Base-by-base conservation (phyloP, 768 basidiomycete genomes). In the Suillus americanus region DNA sequence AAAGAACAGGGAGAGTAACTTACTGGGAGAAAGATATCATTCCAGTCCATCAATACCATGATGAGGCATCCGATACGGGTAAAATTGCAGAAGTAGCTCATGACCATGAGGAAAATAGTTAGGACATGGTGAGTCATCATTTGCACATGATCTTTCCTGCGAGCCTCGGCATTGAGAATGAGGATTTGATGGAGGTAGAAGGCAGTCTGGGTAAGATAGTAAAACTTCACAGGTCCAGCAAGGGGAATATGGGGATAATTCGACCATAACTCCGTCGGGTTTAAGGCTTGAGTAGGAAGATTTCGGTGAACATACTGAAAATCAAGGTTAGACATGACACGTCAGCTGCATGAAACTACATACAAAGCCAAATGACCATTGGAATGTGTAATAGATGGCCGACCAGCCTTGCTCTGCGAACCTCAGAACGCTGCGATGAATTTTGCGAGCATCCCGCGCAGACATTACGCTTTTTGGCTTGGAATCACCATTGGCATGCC, bases 371-470 rank as follows among this genome's bases (percentile, higher is more conserved):
- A 88, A 87, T 25, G 76, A 76, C 85, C 91, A 97, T 69, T 89
- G 91, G 2, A 85, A 63, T 46, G 86, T 79, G 73, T 92, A 95
- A 76, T 97, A 99, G 57, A 93, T 76, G 53, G 89, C 82, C 41
- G 87, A 87, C 93, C 95, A 99, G 63, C 94, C 92, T 78, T 99
- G 97, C 75, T 99, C 97, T 3, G 94, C 93, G 73, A 99, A 99
- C 70, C 97, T 83, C 53, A 92, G 74, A 48, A 95, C 88, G 66
- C 86, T 89, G 72, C 90, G 82, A 65, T 89, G 86, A 64, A 92
- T 80, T 68, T 81, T 84, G 61, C 82, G 86, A 23, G 83, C 79
- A 70, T 92, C 87, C 68, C 80, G 84, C 66, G 71, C 66, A 60
- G 72, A 66, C 69, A 66, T 75, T 59, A 43, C 18, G 64, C 62